Base-by-base conservation (phyloP, 2,329 filamentous ascomycete species). In the Xylariaceae sp. region DNA sequence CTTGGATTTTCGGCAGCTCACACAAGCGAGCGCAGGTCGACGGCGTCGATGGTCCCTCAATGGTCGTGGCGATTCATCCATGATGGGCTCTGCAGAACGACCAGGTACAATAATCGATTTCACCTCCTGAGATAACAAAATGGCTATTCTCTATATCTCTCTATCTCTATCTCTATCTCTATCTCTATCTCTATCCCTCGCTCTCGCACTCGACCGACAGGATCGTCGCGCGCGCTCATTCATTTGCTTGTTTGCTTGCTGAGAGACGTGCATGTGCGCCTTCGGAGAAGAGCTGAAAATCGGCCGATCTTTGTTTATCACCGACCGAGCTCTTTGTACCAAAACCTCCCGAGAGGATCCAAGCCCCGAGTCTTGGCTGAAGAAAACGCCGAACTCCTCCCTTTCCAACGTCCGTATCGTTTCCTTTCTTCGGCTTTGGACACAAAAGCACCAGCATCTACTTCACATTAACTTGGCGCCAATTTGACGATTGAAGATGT, bases 1-100 rank as follows among this genome's bases (percentile, higher is more conserved):
- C 67, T 87, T 88, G 33, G 83, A 81, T 50, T 71, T 77, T 36
- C 84, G 75, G 62, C 85, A 87, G 35, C 55, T 66, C n/a, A 64
- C 53, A 77, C 71, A 56, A 69, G 69, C 65, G 8, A 67, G 58
- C 33, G 64, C 60, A 6, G 64, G 63, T 10, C 64, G 49, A n/a
- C 64, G 61, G n/a, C 64, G 63, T 32, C 62, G 64, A 26, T 60
- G 57, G 15, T 64, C 58, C 9, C 20, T 26, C 27, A 57, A 63
- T 15, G 50, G 40, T 29, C 26, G 24, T 6, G 30, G 18, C 9
- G 53, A 26, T 32, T 15, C 39, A 37, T 58, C 48, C 47, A 51
- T 52, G 26, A 29, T 46, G 9, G 20, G 6, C 30, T 16, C 9
- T 42, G 33, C 27, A 45, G 49, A 11, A 10, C 29, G 41, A 35